Base-by-base conservation (phyloP, 2,329 filamentous ascomycete genomes). In the Sclerotinia sclerotiorum region DNA sequence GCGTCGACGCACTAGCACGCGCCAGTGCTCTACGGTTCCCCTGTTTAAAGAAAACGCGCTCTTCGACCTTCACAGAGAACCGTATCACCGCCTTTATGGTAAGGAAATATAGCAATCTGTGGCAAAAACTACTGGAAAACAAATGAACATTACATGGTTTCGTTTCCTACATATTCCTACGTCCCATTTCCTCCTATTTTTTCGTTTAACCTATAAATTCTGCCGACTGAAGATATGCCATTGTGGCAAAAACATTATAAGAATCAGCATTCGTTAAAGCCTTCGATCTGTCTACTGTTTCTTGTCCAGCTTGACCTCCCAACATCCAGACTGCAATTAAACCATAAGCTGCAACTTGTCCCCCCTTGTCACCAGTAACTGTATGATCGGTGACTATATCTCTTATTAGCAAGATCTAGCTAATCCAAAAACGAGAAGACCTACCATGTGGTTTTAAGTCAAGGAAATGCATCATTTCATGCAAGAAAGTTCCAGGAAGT, bases 401-500 rank as follows among this genome's bases (percentile, higher is more conserved):
- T 35, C 21, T 35, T 35, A n/a, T 65, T 48, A 65, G 42, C 52
- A 35, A 13, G n/a, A 35, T 57, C 1, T n/a, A 46, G 2, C 52
- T 11, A 29, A 51, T 32, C 21, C 3, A 29, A 44, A 46, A 5
- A 39, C 11, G 8, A 32, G 42, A 48, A 32, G 24, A 21, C 52
- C 29, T 57, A 65, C 63, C 52, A 57, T 65, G 52, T 57, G 63
- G 63, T 42, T 58, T 29, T 42, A 66, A 48, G 19, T 58, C 63
- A 29, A 66, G 52, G n/a, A 66, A 66, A 21, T 66, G 27, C 63
- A 66, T 66, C 63, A 66, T 58, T 48, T 66, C 63, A 27, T 58
- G 63, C 11, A 58, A 19, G 42, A 66, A 66, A 7, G 35, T 46
- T 46, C 63, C 63, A 46, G 63, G 27, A 39, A 66, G 63, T 21